Conservation (phyloP, 2,329 filamentous ascomycete genomes). For the Lachnum nothofagi region DNA sequence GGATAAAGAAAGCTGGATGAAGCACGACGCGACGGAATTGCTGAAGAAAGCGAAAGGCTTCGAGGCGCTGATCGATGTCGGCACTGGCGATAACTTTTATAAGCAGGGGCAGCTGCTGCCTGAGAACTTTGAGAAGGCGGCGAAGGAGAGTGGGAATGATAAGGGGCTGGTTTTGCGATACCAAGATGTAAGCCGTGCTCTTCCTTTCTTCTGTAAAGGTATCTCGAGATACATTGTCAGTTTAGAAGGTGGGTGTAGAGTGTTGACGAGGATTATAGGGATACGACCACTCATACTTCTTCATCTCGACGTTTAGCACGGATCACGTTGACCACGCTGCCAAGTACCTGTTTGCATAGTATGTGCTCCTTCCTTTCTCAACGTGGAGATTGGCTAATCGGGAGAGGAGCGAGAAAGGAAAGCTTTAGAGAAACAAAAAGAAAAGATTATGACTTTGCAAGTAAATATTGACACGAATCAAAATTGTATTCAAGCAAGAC, state of each 20-base stretch:
- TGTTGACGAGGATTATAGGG: conserved; percentile 45
- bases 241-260: background rate
- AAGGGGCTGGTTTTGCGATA: conserved; percentile 72
- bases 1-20: conserved; percentile 71
- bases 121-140: conserved; percentile 82
- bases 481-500: background rate
- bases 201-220: too few species aligned
- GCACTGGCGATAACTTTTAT: conserved; percentile 94
- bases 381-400: conserved; percentile 19
- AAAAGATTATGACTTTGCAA: background rate
- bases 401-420: conserved; percentile 26
- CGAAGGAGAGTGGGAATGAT: conserved; percentile 65
- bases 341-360: conserved; percentile 67
- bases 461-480: too few species aligned
- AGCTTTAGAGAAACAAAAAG: conserved; percentile 17
- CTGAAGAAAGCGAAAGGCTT: conserved; percentile 61
- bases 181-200: conserved; percentile 71
- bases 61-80: conserved; percentile 82
- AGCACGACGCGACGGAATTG: conserved; percentile 88
- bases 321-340: conserved; percentile 91
- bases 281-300: conserved; percentile 97
- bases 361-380: conserved; percentile 27
- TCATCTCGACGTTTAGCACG: conserved; percentile 83
- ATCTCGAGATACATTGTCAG: conserved; percentile 30
- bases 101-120: conserved; percentile 87